Evolutionary conservation across 169 alveolate species (phyloP).

Genomic region (Plasmodium sp.): DNA sequence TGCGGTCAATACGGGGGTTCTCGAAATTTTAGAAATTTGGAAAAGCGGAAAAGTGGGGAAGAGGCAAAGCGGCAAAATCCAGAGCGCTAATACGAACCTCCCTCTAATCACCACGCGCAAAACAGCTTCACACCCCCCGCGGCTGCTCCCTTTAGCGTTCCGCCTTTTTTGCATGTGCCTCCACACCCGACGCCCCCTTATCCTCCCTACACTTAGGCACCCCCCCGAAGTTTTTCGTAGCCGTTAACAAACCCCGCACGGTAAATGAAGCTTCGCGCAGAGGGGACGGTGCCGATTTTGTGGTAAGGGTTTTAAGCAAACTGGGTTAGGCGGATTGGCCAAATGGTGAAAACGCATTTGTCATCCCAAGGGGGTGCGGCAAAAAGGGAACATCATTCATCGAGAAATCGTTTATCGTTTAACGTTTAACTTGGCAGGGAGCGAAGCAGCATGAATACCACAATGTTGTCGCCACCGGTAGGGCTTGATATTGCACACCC

Average conservation of each 20-base stretch:
- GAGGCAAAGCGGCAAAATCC: neutral
- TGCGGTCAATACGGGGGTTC: neutral
- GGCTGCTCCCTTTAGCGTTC: neutral
- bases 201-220: neutral
- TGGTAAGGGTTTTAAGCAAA: neutral
- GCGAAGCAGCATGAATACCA: neutral
- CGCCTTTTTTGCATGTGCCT: neutral
- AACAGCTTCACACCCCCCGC: neutral
- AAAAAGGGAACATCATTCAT: neutral
- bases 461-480: neutral
- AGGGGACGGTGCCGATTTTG: neutral
- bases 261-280: neutral
- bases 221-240: constrained; percentile 17
- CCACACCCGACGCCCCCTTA: neutral
- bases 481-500: neutral
- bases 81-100: neutral
- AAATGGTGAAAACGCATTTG: neutral
- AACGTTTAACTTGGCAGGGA: neutral
- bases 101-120: neutral
- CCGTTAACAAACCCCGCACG: constrained; percentile 22
- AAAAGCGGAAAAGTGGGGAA: neutral
- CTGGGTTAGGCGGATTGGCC: neutral
- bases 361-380: neutral
- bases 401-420: neutral
- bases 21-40: neutral